Evolutionary conservation across 495 filamentous ascomycete genomes (phyloP).

Genomic region (Annulohypoxylon moriforme): DNA sequence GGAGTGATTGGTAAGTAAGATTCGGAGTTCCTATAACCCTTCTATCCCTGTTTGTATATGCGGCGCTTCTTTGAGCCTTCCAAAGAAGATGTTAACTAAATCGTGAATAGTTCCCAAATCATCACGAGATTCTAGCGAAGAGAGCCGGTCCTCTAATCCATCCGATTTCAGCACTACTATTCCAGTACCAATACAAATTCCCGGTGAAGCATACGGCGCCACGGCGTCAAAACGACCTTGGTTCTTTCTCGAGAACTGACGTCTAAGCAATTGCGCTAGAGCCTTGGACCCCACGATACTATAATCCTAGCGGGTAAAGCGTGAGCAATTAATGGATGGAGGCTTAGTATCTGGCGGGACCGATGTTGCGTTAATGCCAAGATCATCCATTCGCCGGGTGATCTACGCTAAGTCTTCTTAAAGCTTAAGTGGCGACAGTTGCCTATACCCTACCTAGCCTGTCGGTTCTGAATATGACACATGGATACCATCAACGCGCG

Average conservation of each 20-base stretch:
- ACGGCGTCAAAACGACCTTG: conserved; percentile 44
- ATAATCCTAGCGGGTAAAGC: conserved; percentile 1
- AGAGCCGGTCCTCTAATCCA: conserved; percentile 41
- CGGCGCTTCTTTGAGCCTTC: background rate
- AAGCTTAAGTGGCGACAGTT: conserved; percentile 5
- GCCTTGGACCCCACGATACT: conserved; percentile 9
- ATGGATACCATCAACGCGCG: background rate
- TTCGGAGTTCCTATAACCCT: conserved; percentile 33
- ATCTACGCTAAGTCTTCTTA: conserved; percentile 22
- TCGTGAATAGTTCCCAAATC: conserved; percentile 21
- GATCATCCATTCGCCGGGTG: conserved; percentile 17
- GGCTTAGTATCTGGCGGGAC: conserved; percentile 11
- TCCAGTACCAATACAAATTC: conserved; percentile 74
- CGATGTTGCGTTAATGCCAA: conserved; percentile 13
- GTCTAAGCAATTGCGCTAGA: conserved; percentile 4
- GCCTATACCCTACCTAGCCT: background rate
- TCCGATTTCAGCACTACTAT: conserved; percentile 67
- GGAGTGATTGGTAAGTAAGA: conserved; percentile 70
- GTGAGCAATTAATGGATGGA: conserved; percentile 15
- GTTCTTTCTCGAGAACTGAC: conserved; percentile 44
- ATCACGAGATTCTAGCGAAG: conserved; percentile 15
- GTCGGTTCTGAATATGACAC: background rate
- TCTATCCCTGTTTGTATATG: background rate
- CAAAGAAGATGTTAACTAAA: conserved; percentile 18
- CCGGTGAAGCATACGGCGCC: conserved; percentile 45